Evolutionary conservation across 2,329 filamentous ascomycete species (phyloP), one percentile per base, ranked within the genome.

Genomic region (Xylaria polymorpha): DNA sequence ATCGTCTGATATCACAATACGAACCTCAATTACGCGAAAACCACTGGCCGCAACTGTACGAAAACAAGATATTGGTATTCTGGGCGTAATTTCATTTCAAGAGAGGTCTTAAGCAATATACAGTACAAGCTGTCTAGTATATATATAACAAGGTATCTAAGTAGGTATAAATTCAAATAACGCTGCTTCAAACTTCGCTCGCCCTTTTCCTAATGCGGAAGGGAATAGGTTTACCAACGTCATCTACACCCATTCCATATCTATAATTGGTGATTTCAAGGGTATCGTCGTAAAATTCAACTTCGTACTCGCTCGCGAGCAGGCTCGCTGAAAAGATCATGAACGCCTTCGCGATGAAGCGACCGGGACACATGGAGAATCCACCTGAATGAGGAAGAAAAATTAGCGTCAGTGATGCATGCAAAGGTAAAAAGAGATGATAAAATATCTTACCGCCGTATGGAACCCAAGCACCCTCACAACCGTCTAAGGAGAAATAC

Each of bases 221-320:
- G 7, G 68, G 68, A 25, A 72, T 66, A 20, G 68, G 61, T n/a
- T 61, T 65, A 22, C n/a, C 41, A 32, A 71, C 55, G 14, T 72
- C 68, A 37, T 72, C 68, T 37, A 71, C 65, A 41, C 70, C 70
- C 68, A 72, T 69, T 39, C 70, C 70, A 43, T 71, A 72, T 57
- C 70, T 71, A 57, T 67, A 67, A 15, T 67, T 32, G 12, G 68
- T 50, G 5, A 69, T 61, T n/a, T 68, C 59, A 25, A 71, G 35
- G 18, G 20, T 29, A 0, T 71, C 51, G 0, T 62, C n/a, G 32
- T 67, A 37, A 58, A 72, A 67, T 56, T 73, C 67, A 20, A 73
- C 60, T 37, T 73, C 71, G 41, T 66, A 73, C 22, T 68, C 67
- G 55, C 25, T 63, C 7, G 64, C 63, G 1, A 73, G 44, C 3